These are phyloP conservation scores for Ambrosia artemisiifolia DNA, from an alignment of 129 eudicot genomes.

Conservation along the genomic window DNA sequence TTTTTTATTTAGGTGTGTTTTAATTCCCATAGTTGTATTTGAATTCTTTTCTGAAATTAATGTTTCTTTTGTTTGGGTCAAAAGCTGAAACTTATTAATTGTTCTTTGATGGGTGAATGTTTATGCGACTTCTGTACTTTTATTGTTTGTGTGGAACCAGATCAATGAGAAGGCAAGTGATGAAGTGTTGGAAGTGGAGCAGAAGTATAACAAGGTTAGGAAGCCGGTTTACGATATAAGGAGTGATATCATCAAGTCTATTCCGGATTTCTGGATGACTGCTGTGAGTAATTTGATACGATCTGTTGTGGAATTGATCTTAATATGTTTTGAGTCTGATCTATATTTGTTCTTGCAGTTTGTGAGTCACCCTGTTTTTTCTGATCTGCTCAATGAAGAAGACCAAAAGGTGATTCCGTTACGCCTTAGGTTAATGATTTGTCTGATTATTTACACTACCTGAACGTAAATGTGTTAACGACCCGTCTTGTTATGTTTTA, in stretches of 20 bases:
- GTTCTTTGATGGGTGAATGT: background rate
- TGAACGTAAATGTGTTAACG: background rate
- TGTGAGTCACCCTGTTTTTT: slow-evolving; percentile 79
- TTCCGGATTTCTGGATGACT: slow-evolving; percentile 85
- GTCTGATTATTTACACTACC: background rate
- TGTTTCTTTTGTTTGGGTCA: too few species aligned
- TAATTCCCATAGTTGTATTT: too few species aligned
- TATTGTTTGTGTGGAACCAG: slow-evolving; percentile 27
- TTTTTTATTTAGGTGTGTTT: too few species aligned
- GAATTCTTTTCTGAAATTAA: too few species aligned
- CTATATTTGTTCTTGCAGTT: slow-evolving; percentile 45
- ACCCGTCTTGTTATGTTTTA: background rate
- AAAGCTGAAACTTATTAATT: background rate
- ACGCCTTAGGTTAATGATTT: background rate
- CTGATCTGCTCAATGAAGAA: slow-evolving; percentile 65
- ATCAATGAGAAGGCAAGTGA: slow-evolving; percentile 78
- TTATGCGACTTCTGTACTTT: background rate
- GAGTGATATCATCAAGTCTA: slow-evolving; percentile 51
- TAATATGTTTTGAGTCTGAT: slow-evolving; percentile 4
- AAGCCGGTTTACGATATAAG: slow-evolving; percentile 76
- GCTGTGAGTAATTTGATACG: slow-evolving; percentile 48
- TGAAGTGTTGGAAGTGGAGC: slow-evolving; percentile 67
- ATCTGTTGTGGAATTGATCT: background rate
- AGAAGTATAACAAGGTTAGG: slow-evolving; percentile 61
- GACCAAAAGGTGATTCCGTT: slow-evolving; percentile 65